Evolutionary conservation across 1,284 basidiomycete species (phyloP), one percentile per base, ranked within the genome.

Genomic region (Cystobasidium slooffiae): DNA sequence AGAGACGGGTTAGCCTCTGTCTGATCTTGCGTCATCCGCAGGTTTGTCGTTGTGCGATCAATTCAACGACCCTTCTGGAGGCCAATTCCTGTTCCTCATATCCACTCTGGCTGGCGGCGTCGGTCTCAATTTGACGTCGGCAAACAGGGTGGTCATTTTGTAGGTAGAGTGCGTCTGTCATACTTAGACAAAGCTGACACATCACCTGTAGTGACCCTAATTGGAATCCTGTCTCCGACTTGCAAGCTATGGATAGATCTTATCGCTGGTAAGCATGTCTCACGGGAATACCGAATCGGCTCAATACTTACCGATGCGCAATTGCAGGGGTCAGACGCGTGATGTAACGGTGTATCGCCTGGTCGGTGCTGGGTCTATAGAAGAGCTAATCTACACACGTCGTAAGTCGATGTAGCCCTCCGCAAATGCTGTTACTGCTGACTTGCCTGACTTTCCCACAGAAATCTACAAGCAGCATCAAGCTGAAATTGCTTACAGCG

Each of bases 141-240:
- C 92, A 9, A 93, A 93, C 79, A 91, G 90, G 82, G 92, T 93
- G 22, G 90, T 93, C 22, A 90, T 93, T 62, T 93, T 93, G 69
- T 72, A 22, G 41, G 69, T 20, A 5, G 7, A 31, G 0, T 39
- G 12, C 68, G 49, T 3, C 10, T 10, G 37, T 31, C 10, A 8
- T 22, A 24, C 18, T n/a, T 22, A 18, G 7, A 14, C 4, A 3
- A 22, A 31, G n/a, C 49, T 58, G 31, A 65, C 24, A 12, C 20
- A 14, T 39, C 37, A 51, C 46, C 31, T 53, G 31, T 73, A 56
- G 68, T 65, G 91, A 94, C 84, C 92, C 92, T 6, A 92, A 92
- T 76, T 93, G 92, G 92, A 94, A 75, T 65, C 74, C 68, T 6
- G 68, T 65, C 12, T 37, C 56, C 9, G 72, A 74, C 55, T 43